Evolutionary conservation across 78 protist species (phyloP).

Genomic region (Pelomyxa schiedti): DNA sequence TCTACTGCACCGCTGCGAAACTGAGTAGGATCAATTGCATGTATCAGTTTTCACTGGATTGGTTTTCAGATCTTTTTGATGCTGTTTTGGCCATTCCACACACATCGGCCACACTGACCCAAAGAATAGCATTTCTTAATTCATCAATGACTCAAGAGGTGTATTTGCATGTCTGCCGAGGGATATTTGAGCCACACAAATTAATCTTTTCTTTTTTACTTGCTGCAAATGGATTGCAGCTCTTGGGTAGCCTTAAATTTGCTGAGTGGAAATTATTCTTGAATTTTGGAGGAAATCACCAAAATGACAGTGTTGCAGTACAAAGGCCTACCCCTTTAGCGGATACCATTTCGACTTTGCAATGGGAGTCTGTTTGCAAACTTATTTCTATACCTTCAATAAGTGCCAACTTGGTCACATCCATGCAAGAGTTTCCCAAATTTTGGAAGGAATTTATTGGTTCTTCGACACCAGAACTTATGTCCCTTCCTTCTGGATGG

Average conservation of each 20-base stretch:
- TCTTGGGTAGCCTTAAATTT: conserved; percentile 10
- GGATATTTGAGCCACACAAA: conserved; percentile 68
- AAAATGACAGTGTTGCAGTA: conserved; percentile 37
- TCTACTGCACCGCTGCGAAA: conserved; percentile 67
- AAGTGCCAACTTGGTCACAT: background rate
- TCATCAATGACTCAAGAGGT: conserved; percentile 17
- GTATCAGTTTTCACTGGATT: conserved; percentile 70
- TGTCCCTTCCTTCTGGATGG: too few species aligned
- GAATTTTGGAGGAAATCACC: too few species aligned
- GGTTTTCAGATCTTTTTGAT: conserved; percentile 14
- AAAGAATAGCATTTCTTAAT: conserved; percentile 3
- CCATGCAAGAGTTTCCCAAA: background rate
- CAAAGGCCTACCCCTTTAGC: conserved; percentile 1
- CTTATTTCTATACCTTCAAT: conserved; percentile 28
- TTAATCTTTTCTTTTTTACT: conserved; percentile 48
- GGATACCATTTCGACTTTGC: background rate
- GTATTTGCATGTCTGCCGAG: conserved; percentile 48
- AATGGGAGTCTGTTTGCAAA: conserved; percentile 65
- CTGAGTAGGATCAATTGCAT: conserved; percentile 53
- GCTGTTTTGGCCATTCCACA: background rate
- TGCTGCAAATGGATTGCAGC: conserved; percentile 1
- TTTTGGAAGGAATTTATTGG: background rate
- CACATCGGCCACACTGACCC: background rate
- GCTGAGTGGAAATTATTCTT: conserved; percentile 43
- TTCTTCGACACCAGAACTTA: too few species aligned